Conservation (phyloP, 2,329 filamentous ascomycete species). For the Fusarium sp. region DNA sequence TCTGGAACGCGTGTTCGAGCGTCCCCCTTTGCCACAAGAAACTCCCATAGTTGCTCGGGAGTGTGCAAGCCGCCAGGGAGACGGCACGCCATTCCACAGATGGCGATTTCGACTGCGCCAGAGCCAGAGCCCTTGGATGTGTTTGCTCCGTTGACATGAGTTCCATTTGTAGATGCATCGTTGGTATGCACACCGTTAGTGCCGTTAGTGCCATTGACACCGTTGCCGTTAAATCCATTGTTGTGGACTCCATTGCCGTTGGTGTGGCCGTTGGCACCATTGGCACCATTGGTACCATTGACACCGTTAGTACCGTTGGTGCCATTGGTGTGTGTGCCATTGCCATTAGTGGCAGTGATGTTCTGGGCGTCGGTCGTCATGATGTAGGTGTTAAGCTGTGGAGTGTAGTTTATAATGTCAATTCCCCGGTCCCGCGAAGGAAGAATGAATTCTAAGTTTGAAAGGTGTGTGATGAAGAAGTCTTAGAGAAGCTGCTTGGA, state of each 20-base stretch:
- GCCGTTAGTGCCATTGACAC: not conserved
- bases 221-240: not conserved
- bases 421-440: slow-evolving; percentile 1
- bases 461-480: not conserved
- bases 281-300: not conserved
- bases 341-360: not conserved
- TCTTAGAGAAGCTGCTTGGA: not conserved
- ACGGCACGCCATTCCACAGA: slow-evolving; percentile 45
- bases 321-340: not conserved
- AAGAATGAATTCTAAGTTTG: not conserved
- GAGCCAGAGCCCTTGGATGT: not conserved
- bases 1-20: slow-evolving; percentile 34
- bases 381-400: not conserved
- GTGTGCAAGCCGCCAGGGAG: slow-evolving; percentile 40
- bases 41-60: slow-evolving; percentile 41
- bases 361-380: not conserved
- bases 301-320: not conserved
- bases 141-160: not conserved
- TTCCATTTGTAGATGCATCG: not conserved
- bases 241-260: slow-evolving; percentile 1
- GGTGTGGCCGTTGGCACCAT: not conserved
- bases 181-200: slow-evolving; percentile 3
- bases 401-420: not conserved
- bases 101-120: slow-evolving; percentile 29
- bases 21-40: slow-evolving; percentile 40